These are phyloP conservation scores for Sordaria brevicollis DNA, from an alignment of 495 filamentous ascomycete species.

Conservation along the genomic window DNA sequence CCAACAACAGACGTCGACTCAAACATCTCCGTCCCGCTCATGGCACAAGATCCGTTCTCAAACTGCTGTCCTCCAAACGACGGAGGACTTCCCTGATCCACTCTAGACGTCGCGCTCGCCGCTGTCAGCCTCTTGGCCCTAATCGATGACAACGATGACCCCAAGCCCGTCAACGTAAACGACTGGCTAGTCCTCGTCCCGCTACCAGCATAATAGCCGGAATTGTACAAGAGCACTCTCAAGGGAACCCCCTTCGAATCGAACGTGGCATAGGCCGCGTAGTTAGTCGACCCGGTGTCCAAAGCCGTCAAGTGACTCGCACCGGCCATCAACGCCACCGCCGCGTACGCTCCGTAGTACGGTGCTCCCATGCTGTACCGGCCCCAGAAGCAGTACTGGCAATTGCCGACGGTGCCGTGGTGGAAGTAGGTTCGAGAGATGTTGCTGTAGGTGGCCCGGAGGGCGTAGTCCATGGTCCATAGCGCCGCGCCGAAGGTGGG, in stretches of 20 bases:
- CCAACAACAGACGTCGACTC: constrained; percentile 30
- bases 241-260: constrained; percentile 27
- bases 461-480: constrained; percentile 51
- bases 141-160: constrained; percentile 20
- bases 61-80: constrained; percentile 46
- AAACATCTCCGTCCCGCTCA: constrained; percentile 31
- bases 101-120: constrained; percentile 35
- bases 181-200: constrained; percentile 35
- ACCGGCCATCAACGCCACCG: constrained; percentile 41
- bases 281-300: constrained; percentile 37
- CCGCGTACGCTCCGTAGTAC: constrained; percentile 49
- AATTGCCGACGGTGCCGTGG: constrained; percentile 51
- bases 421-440: constrained; percentile 50
- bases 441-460: constrained; percentile 34
- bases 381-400: constrained; percentile 53
- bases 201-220: constrained; percentile 41
- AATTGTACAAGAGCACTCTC: constrained; percentile 44
- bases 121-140: constrained; percentile 46
- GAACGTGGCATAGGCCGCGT: constrained; percentile 45
- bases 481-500: constrained; percentile 48
- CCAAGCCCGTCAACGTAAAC: constrained; percentile 37
- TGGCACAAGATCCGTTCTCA: constrained; percentile 40
- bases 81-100: constrained; percentile 36
- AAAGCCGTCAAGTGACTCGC: constrained; percentile 40
- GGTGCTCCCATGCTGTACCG: constrained; percentile 45